Evolutionary conservation across 148 eudicot genomes (phyloP).

Genomic region (Rhododendron ovatum): DNA sequence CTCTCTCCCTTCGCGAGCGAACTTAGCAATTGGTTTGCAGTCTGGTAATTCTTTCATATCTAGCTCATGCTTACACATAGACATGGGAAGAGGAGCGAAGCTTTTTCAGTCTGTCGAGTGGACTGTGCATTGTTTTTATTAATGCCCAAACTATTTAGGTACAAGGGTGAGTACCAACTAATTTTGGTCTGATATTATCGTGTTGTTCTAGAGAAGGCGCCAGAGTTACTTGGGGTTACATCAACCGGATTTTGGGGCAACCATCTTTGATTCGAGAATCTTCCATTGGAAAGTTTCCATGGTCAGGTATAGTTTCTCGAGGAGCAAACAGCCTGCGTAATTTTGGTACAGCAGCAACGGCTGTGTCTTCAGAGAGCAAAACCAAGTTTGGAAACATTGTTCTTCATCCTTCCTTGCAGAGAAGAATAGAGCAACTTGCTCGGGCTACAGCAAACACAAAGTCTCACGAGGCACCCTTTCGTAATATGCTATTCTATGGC

Average conservation of each 20-base stretch:
- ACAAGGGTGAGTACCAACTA: background rate
- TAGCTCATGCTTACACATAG: background rate
- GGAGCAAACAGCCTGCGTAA: conserved; percentile 37
- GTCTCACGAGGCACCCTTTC: conserved; percentile 88
- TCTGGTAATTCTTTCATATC: background rate
- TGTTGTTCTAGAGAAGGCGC: conserved; percentile 74
- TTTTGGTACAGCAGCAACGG: conserved; percentile 43
- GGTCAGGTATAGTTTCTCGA: conserved; percentile 49
- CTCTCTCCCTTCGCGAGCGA: background rate
- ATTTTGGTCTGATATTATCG: background rate
- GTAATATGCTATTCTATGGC: conserved; percentile 97
- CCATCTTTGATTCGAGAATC: conserved; percentile 97
- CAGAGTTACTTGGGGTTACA: conserved; percentile 88
- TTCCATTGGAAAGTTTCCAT: conserved; percentile 81
- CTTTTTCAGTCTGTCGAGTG: background rate
- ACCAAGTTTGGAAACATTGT: conserved; percentile 68
- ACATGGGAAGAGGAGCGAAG: background rate
- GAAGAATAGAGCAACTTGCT: conserved; percentile 84
- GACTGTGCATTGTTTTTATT: background rate
- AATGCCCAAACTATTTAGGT: background rate
- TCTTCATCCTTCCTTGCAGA: conserved; percentile 79
- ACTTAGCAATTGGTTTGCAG: background rate
- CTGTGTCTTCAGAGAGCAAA: conserved; percentile 31
- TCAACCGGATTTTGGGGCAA: conserved; percentile 90
- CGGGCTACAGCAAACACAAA: conserved; percentile 94